These are phyloP conservation scores for Climacium dendroides DNA, from an alignment of 225 moss, liverwort and hornwort species.

Conservation along the genomic window DNA sequence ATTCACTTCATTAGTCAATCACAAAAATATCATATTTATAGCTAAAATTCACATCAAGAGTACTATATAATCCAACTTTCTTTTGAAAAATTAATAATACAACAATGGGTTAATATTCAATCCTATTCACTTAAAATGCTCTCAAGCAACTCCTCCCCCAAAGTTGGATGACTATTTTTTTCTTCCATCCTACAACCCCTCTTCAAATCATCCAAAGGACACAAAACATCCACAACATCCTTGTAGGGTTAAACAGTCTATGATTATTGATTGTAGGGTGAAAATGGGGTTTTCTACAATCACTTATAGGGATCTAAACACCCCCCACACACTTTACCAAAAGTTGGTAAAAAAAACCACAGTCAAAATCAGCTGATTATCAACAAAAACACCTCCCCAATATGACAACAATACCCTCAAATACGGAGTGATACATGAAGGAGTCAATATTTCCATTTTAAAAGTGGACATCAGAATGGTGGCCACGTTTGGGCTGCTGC, in stretches of 20 bases:
- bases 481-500: neutral
- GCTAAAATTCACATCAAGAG: neutral
- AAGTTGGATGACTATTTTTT: too few relatives aligned
- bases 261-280: neutral
- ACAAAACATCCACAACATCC: neutral
- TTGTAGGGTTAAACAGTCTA: neutral
- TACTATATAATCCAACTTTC: neutral
- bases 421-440: neutral
- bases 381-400: neutral
- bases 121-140: neutral
- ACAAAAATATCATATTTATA: neutral
- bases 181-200: neutral
- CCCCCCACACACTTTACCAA: too few relatives aligned
- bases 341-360: too few relatives aligned
- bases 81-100: neutral
- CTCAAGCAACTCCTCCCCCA: neutral
- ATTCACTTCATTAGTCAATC: too few relatives aligned
- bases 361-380: neutral
- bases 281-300: neutral
- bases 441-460: neutral
- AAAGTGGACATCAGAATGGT: neutral
- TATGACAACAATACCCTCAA: neutral
- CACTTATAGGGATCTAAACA: neutral
- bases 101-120: neutral
- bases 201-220: neutral